Evolutionary conservation across 2,329 filamentous ascomycete genomes (phyloP).

Genomic region (Pyrenophora teres): DNA sequence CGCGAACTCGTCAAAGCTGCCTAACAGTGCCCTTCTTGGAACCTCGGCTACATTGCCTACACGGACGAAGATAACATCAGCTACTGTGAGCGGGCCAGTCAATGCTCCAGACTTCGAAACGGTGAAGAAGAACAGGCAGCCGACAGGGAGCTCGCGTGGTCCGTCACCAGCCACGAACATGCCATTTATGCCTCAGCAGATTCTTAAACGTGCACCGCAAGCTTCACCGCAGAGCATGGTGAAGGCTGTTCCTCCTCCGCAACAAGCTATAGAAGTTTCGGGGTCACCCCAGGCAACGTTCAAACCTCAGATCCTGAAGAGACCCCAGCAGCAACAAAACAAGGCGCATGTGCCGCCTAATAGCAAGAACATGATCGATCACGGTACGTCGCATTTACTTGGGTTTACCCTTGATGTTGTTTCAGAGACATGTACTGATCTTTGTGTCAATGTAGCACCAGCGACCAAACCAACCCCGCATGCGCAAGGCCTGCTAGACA

Average conservation of each 20-base stretch:
- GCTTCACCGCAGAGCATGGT: constrained; percentile 11
- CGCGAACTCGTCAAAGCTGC: constrained; percentile 18
- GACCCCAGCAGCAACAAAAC: constrained; percentile 37
- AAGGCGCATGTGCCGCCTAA: not conserved
- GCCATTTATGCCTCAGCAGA: constrained; percentile 37
- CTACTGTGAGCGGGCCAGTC: constrained; percentile 49
- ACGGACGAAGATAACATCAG: constrained; percentile 42
- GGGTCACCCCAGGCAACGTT: constrained; percentile 28
- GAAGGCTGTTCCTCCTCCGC: constrained; percentile 7
- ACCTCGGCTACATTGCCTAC: constrained; percentile 24
- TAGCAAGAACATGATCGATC: not conserved
- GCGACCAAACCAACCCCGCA: constrained; percentile 20
- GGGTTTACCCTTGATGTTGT: no score
- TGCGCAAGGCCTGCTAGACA: constrained; percentile 25
- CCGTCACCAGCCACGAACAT: constrained; percentile 33
- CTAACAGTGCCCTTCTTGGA: constrained; percentile 27
- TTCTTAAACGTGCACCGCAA: constrained; percentile 27
- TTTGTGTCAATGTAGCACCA: constrained; percentile 1
- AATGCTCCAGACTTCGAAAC: constrained; percentile 50
- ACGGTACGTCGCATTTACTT: not conserved
- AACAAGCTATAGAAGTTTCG: constrained; percentile 8
- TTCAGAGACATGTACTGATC: not conserved
- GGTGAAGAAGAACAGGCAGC: constrained; percentile 39
- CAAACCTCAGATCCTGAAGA: constrained; percentile 45
- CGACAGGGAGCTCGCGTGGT: constrained; percentile 30